These are phyloP conservation scores for Chaetoceros muelleri DNA, from an alignment of 108 stramenopile genomes.

Conservation along the genomic window DNA sequence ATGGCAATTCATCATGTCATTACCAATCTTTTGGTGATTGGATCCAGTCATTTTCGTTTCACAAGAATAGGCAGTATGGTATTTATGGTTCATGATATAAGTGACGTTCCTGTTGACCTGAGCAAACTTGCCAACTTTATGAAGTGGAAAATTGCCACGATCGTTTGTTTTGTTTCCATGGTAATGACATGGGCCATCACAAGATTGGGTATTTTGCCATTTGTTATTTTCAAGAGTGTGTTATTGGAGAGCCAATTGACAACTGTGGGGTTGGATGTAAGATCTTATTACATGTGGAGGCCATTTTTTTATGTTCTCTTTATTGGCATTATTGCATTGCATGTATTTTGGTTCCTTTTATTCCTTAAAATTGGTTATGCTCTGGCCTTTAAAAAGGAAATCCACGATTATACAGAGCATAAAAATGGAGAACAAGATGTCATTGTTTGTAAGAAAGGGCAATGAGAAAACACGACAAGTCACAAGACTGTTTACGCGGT, in stretches of 20 bases:
- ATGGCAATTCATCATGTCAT: slow-evolving; percentile 84
- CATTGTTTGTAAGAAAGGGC: too few species aligned
- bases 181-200: slow-evolving; percentile 66
- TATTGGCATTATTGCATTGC: slow-evolving; percentile 47
- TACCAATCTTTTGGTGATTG: slow-evolving; percentile 60
- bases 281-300: slow-evolving; percentile 42
- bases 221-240: slow-evolving; percentile 53
- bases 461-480: too few species aligned
- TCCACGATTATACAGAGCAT: slow-evolving; percentile 77
- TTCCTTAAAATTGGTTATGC: slow-evolving; percentile 72
- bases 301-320: slow-evolving; percentile 43
- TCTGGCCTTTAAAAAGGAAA: slow-evolving; percentile 60
- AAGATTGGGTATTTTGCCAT: slow-evolving; percentile 55
- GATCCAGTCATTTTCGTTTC: slow-evolving; percentile 52
- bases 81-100: slow-evolving; percentile 75
- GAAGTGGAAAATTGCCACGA: slow-evolving; percentile 75
- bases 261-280: slow-evolving; percentile 22
- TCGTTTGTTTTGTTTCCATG: slow-evolving; percentile 50
- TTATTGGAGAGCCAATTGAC: slow-evolving; percentile 39
- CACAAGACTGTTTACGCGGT: too few species aligned
- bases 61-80: slow-evolving; percentile 70
- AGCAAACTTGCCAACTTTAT: slow-evolving; percentile 84
- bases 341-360: slow-evolving; percentile 70
- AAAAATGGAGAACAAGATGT: slow-evolving; percentile 53
- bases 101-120: slow-evolving; percentile 80